phyloP scores from a whole-genome alignment of 331 rosid species.

The Rhamnella rubrinervis region DNA sequence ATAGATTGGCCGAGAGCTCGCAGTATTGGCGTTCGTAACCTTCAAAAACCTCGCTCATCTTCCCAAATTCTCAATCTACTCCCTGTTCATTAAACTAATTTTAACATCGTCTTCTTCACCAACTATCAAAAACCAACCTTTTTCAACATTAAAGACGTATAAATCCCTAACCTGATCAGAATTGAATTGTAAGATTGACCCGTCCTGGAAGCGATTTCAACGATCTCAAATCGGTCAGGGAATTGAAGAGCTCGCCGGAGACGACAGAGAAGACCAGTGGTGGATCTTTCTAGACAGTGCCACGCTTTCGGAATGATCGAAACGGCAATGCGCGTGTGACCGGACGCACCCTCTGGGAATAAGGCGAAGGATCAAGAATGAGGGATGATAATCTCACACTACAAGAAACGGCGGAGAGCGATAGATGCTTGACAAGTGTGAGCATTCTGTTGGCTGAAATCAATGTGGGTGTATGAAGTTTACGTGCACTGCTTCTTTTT shows the following conservation, averaged over 20 bases:
- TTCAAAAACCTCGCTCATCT: constrained; percentile 84
- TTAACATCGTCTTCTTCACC: constrained; percentile 2
- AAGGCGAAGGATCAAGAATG: no score
- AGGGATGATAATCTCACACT: no score
- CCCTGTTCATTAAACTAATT: constrained; percentile 37
- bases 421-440: no score
- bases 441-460: no score
- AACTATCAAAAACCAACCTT: neutral
- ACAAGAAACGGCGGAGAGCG: no score
- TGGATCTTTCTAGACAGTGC: neutral
- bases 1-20: constrained; percentile 77
- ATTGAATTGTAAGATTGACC: neutral
- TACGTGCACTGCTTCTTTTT: neutral
- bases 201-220: neutral
- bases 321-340: neutral
- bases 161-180: constrained; percentile 16
- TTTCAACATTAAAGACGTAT: neutral
- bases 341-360: no score
- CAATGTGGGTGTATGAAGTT: neutral
- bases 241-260: neutral
- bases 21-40: constrained; percentile 93
- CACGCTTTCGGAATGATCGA: neutral
- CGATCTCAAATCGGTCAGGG: constrained; percentile 5
- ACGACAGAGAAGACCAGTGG: constrained; percentile 1
- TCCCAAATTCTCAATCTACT: constrained; percentile 25